Base-by-base conservation (phyloP, 352 stramenopile species). In the Pythium monospermum region DNA sequence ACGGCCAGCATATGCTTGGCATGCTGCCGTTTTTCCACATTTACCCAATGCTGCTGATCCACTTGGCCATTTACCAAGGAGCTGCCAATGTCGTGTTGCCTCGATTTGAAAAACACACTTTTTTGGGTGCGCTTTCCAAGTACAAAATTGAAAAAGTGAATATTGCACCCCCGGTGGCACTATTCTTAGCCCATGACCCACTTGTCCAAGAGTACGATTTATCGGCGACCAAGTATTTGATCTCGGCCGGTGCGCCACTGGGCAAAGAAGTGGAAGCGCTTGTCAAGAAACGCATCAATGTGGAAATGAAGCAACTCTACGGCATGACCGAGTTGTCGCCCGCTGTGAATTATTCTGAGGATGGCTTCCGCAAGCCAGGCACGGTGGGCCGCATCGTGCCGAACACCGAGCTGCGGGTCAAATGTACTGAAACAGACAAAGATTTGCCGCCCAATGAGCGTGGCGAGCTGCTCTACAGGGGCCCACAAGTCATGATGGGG, bases 11-110 rank as follows among this genome's bases (percentile, higher is more conserved):
- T 27, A 73, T 64, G n/a, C 59, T 95, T 16, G 68, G 66, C 0
- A 50, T 91, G 39, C 70, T 98, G 22, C 93, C 94, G 13, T 96
- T 97, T 52, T 98, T 96, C 71, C 93, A 98, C 59, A 98, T 98
- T 48, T 98, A 97, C 63, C 91, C 84, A 39, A 76, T 86, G 28
- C 80, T 85, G 39, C 64, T 92, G 21, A 57, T 95, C 26, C 66
- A 98, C 22, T 73, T 91, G 49, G 76, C 69, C n/a, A 68, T 91
- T 16, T 87, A 80, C 58, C 77, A 87, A 64, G 85, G 85, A 11
- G 55, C 76, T 36, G 73, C 78, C 5, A 71, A 96, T 13, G 81
- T 98, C n/a, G 87, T 96, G 11, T 79, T 95, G 16, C 85, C 78
- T 22, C 70, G 84, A 12, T 35, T 35, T 13, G 30, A 35, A 13